A percentile compares a stretch with the other conserved stretches of the same genome.
Evolutionary conservation across 1,284 basidiomycete genomes (phyloP).

Genomic region (Sporisorium graminicola): DNA sequence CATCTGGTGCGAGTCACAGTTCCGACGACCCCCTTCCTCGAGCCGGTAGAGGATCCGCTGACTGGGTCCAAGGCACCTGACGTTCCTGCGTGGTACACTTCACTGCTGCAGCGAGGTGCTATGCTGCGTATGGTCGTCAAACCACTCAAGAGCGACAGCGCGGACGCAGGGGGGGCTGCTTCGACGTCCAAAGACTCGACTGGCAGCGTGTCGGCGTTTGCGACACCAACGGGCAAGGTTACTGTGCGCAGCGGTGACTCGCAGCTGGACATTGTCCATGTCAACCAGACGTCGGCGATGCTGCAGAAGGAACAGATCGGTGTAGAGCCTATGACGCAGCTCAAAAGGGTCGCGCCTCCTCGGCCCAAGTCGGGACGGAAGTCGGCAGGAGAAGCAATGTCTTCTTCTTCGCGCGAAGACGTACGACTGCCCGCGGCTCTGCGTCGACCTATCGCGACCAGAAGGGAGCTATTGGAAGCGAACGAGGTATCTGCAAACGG

Average conservation of each 20-base stretch:
- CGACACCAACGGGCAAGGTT: constrained; percentile 43
- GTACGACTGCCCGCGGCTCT: constrained; percentile 33
- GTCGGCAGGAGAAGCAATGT: constrained; percentile 18
- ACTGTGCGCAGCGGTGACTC: constrained; percentile 37
- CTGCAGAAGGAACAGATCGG: constrained; percentile 58
- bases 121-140: constrained; percentile 49
- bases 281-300: constrained; percentile 65
- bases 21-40: constrained; percentile 46
- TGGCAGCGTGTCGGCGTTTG: constrained; percentile 13
- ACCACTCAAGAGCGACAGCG: constrained; percentile 28
- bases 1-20: constrained; percentile 63
- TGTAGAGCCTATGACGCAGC: constrained; percentile 43
- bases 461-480: constrained; percentile 22
- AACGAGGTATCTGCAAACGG: background rate
- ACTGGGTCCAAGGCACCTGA: constrained; percentile 43
- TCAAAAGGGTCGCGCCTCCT: constrained; percentile 31
- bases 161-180: constrained; percentile 9
- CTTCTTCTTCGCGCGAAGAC: constrained; percentile 1
- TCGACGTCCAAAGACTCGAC: constrained; percentile 11
- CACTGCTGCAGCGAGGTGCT: constrained; percentile 47
- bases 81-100: constrained; percentile 47
- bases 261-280: constrained; percentile 57
- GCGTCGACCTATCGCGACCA: constrained; percentile 24
- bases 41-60: constrained; percentile 47
- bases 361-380: constrained; percentile 32